Conservation (phyloP, 225 moss, liverwort and hornwort species). For the Marchantia polymorpha region DNA sequence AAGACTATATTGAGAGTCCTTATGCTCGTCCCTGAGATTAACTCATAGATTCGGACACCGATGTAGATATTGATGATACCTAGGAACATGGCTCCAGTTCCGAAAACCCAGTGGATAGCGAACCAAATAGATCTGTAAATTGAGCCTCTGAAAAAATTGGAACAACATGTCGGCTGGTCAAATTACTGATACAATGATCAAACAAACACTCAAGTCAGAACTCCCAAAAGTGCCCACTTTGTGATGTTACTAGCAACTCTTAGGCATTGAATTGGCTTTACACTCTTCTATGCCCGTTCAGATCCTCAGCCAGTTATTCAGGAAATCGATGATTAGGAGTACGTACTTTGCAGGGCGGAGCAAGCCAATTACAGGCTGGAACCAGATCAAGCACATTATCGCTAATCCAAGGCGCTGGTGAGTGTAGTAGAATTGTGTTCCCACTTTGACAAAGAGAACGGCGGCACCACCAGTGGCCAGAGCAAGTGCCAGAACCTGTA, state of each 20-base stretch:
- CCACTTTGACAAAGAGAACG: conserved; percentile 34
- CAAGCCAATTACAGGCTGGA: conserved; percentile 56
- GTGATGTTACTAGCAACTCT: too few species aligned
- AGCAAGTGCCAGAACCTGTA: conserved; percentile 22
- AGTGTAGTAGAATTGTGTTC: conserved; percentile 39
- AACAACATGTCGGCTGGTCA: background rate
- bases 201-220: background rate
- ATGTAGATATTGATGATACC: conserved; percentile 74
- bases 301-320: background rate
- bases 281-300: too few species aligned
- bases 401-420: conserved; percentile 71
- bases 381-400: conserved; percentile 55
- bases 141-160: conserved; percentile 34
- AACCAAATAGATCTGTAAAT: conserved; percentile 47
- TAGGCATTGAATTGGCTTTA: too few species aligned
- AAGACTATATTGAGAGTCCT: conserved; percentile 54
- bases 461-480: conserved; percentile 25
- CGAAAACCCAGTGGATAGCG: conserved; percentile 59
- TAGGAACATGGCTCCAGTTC: conserved; percentile 53
- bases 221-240: too few species aligned
- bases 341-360: conserved; percentile 64
- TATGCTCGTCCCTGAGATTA: conserved; percentile 34
- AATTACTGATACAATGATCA: background rate
- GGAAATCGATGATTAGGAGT: background rate
- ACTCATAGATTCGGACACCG: conserved; percentile 49